Base-by-base conservation (phyloP, 2,329 filamentous ascomycete genomes). In the Cytospora piceicola region DNA sequence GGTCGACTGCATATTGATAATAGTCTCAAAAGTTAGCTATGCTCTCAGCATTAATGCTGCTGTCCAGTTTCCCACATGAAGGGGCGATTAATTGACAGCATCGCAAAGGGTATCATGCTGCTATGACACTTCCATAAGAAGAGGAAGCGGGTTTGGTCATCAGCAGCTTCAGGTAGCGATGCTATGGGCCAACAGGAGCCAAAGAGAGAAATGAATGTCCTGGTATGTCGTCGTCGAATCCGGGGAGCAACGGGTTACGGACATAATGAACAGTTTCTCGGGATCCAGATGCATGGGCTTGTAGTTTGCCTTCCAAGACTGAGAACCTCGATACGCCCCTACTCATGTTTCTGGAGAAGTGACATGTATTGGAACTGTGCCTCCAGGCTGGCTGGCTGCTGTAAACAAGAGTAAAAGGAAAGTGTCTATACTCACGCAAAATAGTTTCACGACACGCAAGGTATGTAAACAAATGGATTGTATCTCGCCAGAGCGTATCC, bases 1-100 rank as follows among this genome's bases (percentile, higher is more conserved):
- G 75, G 75, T 68, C 69, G 71, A 74, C 78, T 80, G 76, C 77
- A 79, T 77, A 68, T 69, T 67, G 68, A 72, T 68, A 59, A 59
- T 68, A 68, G 68, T 67, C 68, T 68, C 70, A 46, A 62, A 62
- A 69, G 72, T 78, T 72, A 77, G 76, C 71, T 66, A 70, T 72
- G 69, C 71, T 72, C 70, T 65, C 67, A 70, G 67, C 34, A 30
- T 22, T 57, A n/a, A 54, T 60, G 59, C 59, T 24, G 55, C 51
- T 32, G 63, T 55, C 63, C 49, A 36, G 20, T 54, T 54, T 53
- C 42, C 51, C 22, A 56, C 24, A 36, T 42, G 53, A 58, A 32
- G 58, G 34, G 52, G 42, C 3, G 20, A 46, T 46, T 51, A 57
- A 24, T 51, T 59, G 56, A 32, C 46, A 39, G 27, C 63, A 58